Base-by-base conservation (phyloP, 1,284 basidiomycete genomes). In the Golubevia pallescens region DNA sequence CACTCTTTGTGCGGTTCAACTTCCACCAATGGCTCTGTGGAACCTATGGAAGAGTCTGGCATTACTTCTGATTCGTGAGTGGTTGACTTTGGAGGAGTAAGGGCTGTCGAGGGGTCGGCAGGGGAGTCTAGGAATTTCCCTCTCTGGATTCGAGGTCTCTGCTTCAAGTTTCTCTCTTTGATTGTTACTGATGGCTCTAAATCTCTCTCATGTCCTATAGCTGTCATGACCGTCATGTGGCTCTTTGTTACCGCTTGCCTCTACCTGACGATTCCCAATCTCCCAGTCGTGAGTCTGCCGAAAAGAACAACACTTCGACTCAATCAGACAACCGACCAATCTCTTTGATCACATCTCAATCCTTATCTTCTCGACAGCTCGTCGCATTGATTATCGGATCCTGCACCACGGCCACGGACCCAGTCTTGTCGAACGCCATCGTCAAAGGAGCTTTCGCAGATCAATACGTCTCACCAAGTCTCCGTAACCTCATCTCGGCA, bases 381-480 rank as follows among this genome's bases (percentile, higher is more conserved):
- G 74, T 70, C 1, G 77, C 69, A 0, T 66, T 80, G 13, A 72
- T 75, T 14, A 58, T 80, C 8, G 69, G 74, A 0, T 70, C 75
- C 3, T 74, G 71, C 23, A 70, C 72, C 0, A 77, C 76, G 1
- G 74, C 77, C 3, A 80, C 78, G 1, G 78, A 80, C 65, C 75
- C 73, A 23, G 77, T 80, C 6, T 62, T 80, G 5, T 73, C 73
- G 42, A 79, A 77, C 54, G 68, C 75, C 19, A 75, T 80, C 48
- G 74, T 78, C 58, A 79, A 78, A 48, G 78, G 78, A 24, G 75
- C 74, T 57, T 80, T 80, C 32, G 78, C 78, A 0, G 78, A 80
- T 38, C 72, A 77, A 63, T 77, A 79, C 65, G 73, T 80, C 54
- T 73, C 73, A 48, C 73, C 75, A 6, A 66, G 78, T 1, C 58